Conservation (phyloP, 495 filamentous ascomycete species). For the Sphaerosporella brunnea region DNA sequence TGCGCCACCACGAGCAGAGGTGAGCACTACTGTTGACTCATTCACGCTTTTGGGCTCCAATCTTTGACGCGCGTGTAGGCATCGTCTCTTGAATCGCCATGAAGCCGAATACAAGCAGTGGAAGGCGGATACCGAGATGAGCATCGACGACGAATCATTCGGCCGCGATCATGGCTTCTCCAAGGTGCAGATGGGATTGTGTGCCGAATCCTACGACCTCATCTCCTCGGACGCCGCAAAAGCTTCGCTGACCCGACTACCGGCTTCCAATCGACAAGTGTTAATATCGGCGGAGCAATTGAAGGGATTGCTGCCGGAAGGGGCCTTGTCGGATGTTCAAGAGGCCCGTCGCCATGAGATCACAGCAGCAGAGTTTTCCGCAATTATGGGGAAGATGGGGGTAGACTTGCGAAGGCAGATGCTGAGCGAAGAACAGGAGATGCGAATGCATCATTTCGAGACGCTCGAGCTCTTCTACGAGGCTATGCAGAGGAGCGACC, state of each 20-base stretch:
- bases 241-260: background rate
- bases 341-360: background rate
- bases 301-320: background rate
- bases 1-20: conserved; percentile 4
- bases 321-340: background rate
- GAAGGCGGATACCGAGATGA: background rate
- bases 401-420: background rate
- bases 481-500: background rate
- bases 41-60: background rate
- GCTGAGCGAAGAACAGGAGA: conserved; percentile 1
- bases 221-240: background rate
- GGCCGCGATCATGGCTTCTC: background rate
- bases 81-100: background rate
- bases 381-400: background rate
- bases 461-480: background rate
- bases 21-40: background rate
- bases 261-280: background rate
- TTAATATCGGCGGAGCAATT: background rate
- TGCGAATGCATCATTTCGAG: conserved; percentile 1
- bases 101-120: background rate
- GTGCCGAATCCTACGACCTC: background rate
- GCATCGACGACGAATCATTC: background rate
- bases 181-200: background rate
- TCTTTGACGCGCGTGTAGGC: background rate
- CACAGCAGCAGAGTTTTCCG: background rate